Conservation (phyloP, 176 grass and related monocot genomes). For the Calamus simplicifolius region DNA sequence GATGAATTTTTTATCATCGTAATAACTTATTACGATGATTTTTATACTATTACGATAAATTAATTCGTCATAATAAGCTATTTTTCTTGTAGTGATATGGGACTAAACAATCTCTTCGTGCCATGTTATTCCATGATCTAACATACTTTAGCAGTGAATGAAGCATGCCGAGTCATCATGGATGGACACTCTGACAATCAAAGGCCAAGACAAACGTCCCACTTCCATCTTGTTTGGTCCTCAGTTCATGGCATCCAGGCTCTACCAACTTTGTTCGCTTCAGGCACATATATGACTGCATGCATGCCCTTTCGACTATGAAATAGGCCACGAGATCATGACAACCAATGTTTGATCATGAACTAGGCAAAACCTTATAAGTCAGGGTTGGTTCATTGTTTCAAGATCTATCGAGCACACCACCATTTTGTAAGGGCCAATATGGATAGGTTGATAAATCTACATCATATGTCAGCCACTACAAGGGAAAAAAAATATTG, state of each 20-base stretch:
- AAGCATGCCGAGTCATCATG: conserved; percentile 19
- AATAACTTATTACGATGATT: no score
- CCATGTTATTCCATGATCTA: no score
- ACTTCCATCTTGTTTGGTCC: conserved; percentile 40
- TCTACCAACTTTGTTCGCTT: conserved; percentile 38
- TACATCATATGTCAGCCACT: conserved; percentile 41
- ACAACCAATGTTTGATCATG: background rate
- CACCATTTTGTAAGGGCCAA: conserved; percentile 14
- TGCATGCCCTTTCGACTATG: no score
- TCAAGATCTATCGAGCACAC: conserved; percentile 25
- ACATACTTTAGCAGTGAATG: no score
- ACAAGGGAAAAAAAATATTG: no score
- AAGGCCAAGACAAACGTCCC: conserved; percentile 32
- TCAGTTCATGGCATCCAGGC: conserved; percentile 13
- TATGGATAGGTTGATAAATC: conserved; percentile 53
- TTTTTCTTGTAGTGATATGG: no score
- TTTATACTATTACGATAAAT: no score
- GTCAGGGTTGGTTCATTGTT: conserved; percentile 48
- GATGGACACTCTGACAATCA: conserved; percentile 51
- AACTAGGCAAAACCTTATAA: conserved; percentile 33
- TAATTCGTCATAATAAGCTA: no score
- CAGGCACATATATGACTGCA: conserved; percentile 33
- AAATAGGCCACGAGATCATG: no score
- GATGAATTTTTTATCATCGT: no score
- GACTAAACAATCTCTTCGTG: no score